Conservation (phyloP, 805 yeast genomes). For the Candida hungchunana region DNA sequence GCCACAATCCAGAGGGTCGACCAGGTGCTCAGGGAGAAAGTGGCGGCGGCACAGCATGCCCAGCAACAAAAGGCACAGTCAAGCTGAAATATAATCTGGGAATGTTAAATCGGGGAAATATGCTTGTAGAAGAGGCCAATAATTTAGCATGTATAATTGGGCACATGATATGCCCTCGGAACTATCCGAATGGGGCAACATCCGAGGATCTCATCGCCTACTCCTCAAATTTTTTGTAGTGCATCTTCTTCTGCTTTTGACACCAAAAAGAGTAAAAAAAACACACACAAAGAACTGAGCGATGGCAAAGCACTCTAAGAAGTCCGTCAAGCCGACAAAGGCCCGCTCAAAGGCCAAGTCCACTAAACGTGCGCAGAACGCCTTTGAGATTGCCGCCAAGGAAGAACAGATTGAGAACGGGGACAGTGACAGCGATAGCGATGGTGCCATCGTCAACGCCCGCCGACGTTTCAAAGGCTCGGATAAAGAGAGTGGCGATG, state of each 20-base stretch:
- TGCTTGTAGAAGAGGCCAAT: too few relatives aligned
- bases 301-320: conserved; percentile 8
- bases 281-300: too few relatives aligned
- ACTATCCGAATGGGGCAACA: too few relatives aligned
- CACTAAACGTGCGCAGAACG: conserved; percentile 42
- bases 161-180: too few relatives aligned
- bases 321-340: conserved; percentile 4
- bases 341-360: conserved; percentile 24
- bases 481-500: conserved; percentile 21
- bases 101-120: too few relatives aligned
- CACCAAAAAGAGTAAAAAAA: too few relatives aligned
- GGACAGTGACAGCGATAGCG: conserved; percentile 27
- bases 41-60: conserved; percentile 33
- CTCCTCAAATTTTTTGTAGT: too few relatives aligned
- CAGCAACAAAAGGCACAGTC: conserved; percentile 15
- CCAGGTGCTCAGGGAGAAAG: conserved; percentile 47
- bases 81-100: too few relatives aligned
- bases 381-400: conserved; percentile 42
- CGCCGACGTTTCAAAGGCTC: conserved; percentile 25
- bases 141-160: too few relatives aligned
- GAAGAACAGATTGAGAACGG: conserved; percentile 16
- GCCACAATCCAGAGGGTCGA: conserved; percentile 61
- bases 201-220: too few relatives aligned
- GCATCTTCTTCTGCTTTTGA: too few relatives aligned
- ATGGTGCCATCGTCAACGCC: conserved; percentile 36